Conservation (phyloP, 2,329 filamentous ascomycete genomes). For the Xylariaceae sp. region DNA sequence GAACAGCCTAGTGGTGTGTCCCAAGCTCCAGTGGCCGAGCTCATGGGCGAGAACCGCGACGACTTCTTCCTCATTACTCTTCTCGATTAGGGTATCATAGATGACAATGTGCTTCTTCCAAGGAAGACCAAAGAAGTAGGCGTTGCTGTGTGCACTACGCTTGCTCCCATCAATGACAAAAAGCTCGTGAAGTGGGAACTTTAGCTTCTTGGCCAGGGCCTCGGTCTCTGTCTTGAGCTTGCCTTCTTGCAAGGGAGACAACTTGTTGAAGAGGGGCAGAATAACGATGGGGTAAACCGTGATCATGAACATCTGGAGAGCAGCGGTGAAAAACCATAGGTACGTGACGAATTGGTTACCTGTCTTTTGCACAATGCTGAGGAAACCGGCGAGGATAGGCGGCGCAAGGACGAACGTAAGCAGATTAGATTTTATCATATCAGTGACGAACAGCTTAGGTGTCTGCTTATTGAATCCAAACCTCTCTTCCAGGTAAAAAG, state of each 20-base stretch:
- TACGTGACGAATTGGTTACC: conserved; percentile 97
- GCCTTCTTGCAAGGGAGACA: conserved; percentile 85
- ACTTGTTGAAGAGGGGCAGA: conserved; percentile 94
- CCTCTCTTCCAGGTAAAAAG: conserved; percentile 92
- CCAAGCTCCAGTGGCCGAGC: conserved; percentile 93
- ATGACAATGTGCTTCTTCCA: conserved; percentile 99
- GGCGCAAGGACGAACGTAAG: conserved; percentile 75
- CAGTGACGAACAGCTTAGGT: conserved; percentile 76
- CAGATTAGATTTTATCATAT: conserved; percentile 86
- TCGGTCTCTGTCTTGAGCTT: conserved; percentile 86
- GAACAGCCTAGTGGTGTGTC: conserved; percentile 89
- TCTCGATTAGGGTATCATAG: conserved; percentile 95
- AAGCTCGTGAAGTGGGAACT: conserved; percentile 88
- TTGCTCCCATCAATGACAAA: conserved; percentile 94
- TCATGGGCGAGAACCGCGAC: conserved; percentile 94
- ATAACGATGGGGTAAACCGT: conserved; percentile 95
- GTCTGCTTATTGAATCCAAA: conserved; percentile 99
- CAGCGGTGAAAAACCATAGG: conserved; percentile 87
- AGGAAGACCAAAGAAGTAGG: conserved; percentile 93
- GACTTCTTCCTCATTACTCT: conserved; percentile 87
- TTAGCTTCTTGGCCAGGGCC: conserved; percentile 71
- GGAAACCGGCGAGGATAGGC: conserved; percentile 85
- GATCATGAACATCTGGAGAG: conserved; percentile 88
- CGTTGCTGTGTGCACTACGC: conserved; percentile 82
- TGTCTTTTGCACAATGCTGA: conserved; percentile 90